Evolutionary conservation across 192 early-diverging fungal species (phyloP).

Genomic region (Podila minutissima): DNA sequence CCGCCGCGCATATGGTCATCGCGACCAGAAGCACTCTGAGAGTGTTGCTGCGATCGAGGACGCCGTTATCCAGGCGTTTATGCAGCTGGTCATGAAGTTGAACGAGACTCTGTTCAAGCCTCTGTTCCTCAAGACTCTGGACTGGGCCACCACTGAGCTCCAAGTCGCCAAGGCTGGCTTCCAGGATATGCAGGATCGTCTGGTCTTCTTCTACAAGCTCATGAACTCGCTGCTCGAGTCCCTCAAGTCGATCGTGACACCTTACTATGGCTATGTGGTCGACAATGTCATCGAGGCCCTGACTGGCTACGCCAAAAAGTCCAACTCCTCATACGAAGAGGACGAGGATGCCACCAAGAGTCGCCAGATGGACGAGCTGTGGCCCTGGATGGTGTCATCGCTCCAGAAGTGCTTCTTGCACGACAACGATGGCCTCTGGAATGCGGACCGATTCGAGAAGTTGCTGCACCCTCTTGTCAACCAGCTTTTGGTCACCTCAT

Average conservation of each 20-base stretch:
- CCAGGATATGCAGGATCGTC: conserved; percentile 37
- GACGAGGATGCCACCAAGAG: conserved; percentile 45
- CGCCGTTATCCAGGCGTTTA: conserved; percentile 76
- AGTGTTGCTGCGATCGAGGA: conserved; percentile 71
- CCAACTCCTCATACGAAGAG: conserved; percentile 25
- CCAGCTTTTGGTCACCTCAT: conserved; percentile 74
- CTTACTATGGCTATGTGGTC: conserved; percentile 82
- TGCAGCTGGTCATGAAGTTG: conserved; percentile 87
- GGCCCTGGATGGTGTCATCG: conserved; percentile 77
- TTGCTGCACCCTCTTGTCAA: conserved; percentile 75
- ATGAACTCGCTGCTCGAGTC: conserved; percentile 54
- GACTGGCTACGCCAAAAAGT: conserved; percentile 56
- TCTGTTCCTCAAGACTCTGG: conserved; percentile 86
- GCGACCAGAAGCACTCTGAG: conserved; percentile 31
- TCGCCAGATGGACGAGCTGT: conserved; percentile 66
- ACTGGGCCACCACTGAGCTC: conserved; percentile 74
- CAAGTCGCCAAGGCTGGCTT: conserved; percentile 27
- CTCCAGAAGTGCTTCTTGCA: conserved; percentile 74
- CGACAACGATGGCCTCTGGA: conserved; percentile 77
- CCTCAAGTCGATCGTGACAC: conserved; percentile 68
- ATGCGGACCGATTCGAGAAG: conserved; percentile 79
- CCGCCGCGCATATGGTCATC: conserved; percentile 52
- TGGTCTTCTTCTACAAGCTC: conserved; percentile 57
- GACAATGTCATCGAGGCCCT: conserved; percentile 71
- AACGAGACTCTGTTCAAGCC: conserved; percentile 97